These are phyloP conservation scores for Tilletia caries DNA, from an alignment of 1,284 basidiomycete species.

Conservation along the genomic window DNA sequence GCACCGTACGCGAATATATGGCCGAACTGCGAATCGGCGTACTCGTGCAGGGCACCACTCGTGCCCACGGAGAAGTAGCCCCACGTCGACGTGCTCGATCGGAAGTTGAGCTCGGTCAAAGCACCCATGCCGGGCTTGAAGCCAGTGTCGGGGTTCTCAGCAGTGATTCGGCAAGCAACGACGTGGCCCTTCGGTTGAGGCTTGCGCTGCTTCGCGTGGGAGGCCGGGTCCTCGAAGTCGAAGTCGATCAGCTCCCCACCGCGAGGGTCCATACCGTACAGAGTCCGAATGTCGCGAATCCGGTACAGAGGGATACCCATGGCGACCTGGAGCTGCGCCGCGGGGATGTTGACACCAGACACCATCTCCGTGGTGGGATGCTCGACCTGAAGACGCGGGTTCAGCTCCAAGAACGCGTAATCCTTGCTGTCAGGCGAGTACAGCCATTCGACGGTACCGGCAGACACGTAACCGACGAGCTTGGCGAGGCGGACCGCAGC, in stretches of 20 bases:
- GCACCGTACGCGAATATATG: slow-evolving; percentile 99
- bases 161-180: slow-evolving; percentile 97
- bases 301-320: slow-evolving; percentile 97
- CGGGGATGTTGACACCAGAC: slow-evolving; percentile 93
- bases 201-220: slow-evolving; percentile 83
- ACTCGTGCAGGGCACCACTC: slow-evolving; percentile 95
- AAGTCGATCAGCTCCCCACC: slow-evolving; percentile 68
- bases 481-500: slow-evolving; percentile 96
- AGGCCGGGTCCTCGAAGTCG: slow-evolving; percentile 83
- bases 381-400: slow-evolving; percentile 98
- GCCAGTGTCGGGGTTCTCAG: slow-evolving; percentile 99
- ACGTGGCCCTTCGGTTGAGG: slow-evolving; percentile 97
- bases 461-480: slow-evolving; percentile 97
- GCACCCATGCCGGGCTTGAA: slow-evolving; percentile 98
- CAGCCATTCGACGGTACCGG: slow-evolving; percentile 97
- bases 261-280: slow-evolving; percentile 68
- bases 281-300: slow-evolving; percentile 90
- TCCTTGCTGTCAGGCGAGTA: slow-evolving; percentile 90
- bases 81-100: slow-evolving; percentile 84
- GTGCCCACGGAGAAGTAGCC: slow-evolving; percentile 96
- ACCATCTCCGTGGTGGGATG: slow-evolving; percentile 98
- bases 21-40: slow-evolving; percentile 75
- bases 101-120: slow-evolving; percentile 97
- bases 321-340: slow-evolving; percentile 92
- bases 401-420: slow-evolving; percentile 97